Base-by-base conservation (phyloP, 345 rosid species). In the Cardiospermum halicacabum region DNA sequence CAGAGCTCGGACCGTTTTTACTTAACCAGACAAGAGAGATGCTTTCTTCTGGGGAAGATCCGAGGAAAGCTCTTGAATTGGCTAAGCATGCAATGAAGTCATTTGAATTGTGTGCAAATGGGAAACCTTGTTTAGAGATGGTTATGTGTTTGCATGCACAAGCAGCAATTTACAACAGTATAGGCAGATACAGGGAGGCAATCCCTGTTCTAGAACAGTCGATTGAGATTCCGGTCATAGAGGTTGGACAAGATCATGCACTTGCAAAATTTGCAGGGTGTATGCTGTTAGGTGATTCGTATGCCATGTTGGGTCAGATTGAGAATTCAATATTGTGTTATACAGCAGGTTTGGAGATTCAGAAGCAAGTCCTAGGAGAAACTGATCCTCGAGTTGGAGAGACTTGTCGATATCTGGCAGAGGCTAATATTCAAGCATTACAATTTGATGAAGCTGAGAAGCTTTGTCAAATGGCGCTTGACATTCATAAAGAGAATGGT, bases 201-300 rank as follows among this genome's bases (percentile, higher is more conserved):
- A 83, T 93, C 53, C 95, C 96, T 1, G 71, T 87, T 81, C 97
- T 93, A 24, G 95, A 93, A 74, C 84, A 82, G 4, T 88, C 99
- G 1, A 85, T 88, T 27, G 88, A 88, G 39, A 88, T 91, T 57
- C 94, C 92, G 0, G 78, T 71, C 43, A 74, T 93, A 27, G 92
- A 93, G 50, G 84, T 85, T 53, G 92, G 99, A 0, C 89, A 84
- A 70, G 78, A 74, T 58, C 97, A 93, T 61, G 87, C 92, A 2
- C 83, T 93, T 7, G 99, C 99, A 21, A 93, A 93, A 69, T 93
- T 93, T 50, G 85, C 96, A 2, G 96, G 99, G 31, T 93, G 97
- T 62, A 93, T 93, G 99, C 99, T 90, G 71, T 80, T 93, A 27
- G 99, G 99, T 51, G 99, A 93, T 66, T 77, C 92, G 34, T 89